phyloP scores from a whole-genome alignment of 768 basidiomycete genomes.

The Mycena vitilis region DNA sequence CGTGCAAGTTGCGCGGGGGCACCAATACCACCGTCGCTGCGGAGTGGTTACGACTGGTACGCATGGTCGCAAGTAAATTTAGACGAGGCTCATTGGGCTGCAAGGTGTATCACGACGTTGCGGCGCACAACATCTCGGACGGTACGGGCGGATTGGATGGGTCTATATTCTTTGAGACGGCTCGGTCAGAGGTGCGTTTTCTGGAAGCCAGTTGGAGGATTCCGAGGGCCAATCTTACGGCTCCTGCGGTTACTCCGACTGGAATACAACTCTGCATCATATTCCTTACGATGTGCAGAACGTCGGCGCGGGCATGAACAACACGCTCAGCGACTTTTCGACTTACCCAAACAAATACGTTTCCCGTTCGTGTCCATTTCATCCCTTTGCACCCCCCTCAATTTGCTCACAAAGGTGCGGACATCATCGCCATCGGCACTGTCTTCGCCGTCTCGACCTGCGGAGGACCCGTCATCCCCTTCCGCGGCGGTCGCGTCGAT shows the following conservation, averaged over 20 bases:
- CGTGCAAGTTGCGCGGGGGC: conserved; percentile 42
- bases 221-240: conserved; percentile 22
- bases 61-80: neutral
- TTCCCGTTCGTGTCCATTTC: conserved; percentile 45
- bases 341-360: too few relatives aligned
- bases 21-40: conserved; percentile 50
- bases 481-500: conserved; percentile 37
- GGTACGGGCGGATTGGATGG: conserved; percentile 64
- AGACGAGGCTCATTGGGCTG: conserved; percentile 10
- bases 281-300: conserved; percentile 46
- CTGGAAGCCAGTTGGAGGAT: conserved; percentile 20
- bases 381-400: neutral
- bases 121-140: conserved; percentile 57
- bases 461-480: too few relatives aligned
- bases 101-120: conserved; percentile 64
- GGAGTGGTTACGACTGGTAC: conserved; percentile 55
- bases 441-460: too few relatives aligned
- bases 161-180: conserved; percentile 60
- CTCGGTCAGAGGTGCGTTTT: conserved; percentile 49
- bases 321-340: too few relatives aligned
- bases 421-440: too few relatives aligned
- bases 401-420: too few relatives aligned
- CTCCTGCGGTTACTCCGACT: too few relatives aligned
- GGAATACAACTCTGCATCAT: too few relatives aligned
- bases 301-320: conserved; percentile 52